These are phyloP conservation scores for Catunica adiposa DNA, from an alignment of 2,329 filamentous ascomycete genomes.

Conservation along the genomic window DNA sequence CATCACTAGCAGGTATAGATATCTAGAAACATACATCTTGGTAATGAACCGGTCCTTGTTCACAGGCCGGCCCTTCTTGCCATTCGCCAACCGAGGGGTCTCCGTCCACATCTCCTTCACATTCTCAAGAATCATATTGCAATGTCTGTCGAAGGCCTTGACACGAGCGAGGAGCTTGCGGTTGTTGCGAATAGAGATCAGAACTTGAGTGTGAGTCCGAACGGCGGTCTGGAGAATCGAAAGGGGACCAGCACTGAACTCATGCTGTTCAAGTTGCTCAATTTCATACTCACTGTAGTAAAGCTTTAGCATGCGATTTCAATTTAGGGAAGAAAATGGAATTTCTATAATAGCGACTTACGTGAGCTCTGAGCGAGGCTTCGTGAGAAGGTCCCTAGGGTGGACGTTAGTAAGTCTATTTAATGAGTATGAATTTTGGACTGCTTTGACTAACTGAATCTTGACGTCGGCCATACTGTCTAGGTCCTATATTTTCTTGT, in stretches of 20 bases:
- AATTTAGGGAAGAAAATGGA: neutral
- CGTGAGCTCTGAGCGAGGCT: conserved; percentile 83
- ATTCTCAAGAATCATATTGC: conserved; percentile 97
- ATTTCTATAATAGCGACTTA: conserved; percentile 31
- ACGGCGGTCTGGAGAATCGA: conserved; percentile 96
- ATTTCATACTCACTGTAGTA: conserved; percentile 73
- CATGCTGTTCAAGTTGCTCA: conserved; percentile 46
- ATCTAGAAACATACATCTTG: conserved; percentile 57
- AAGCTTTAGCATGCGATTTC: neutral
- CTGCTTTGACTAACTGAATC: conserved; percentile 54
- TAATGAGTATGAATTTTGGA: neutral
- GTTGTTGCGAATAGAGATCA: conserved; percentile 97
- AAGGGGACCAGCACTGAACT: conserved; percentile 39
- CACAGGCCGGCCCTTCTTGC: conserved; percentile 75
- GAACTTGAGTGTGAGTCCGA: conserved; percentile 81
- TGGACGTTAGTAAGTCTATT: conserved; percentile 19
- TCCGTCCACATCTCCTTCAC: conserved; percentile 98
- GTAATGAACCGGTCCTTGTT: conserved; percentile 98
- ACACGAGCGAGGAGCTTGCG: conserved; percentile 92
- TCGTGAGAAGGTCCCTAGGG: conserved; percentile 66
- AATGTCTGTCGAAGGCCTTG: conserved; percentile 96
- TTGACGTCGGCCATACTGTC: conserved; percentile 47
- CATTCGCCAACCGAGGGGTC: conserved; percentile 63
- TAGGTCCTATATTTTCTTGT: conserved; percentile 4
- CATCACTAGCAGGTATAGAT: neutral